Evolutionary conservation across 2,329 filamentous ascomycete species (phyloP), one percentile per base, ranked within the genome.

Genomic region (Chrysosporium queenslandicum): DNA sequence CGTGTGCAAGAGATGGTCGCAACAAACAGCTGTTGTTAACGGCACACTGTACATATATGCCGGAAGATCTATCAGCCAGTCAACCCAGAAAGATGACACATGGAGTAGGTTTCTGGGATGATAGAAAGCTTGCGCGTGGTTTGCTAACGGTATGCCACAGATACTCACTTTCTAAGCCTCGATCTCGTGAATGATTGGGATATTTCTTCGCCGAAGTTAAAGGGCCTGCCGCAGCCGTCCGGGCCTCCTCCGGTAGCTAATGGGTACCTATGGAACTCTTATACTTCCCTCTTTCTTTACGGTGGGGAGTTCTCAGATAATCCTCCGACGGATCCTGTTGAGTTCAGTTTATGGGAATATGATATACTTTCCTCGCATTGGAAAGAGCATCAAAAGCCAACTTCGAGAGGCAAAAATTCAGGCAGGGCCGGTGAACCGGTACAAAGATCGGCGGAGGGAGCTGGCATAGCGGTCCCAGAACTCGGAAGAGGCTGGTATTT

Each of bases 21-120:
- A 82, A 49, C 82, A 86, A 66, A 77, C 79, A 74, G 64, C 86
- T 2, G 64, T 85, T 32, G 74, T 90, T 14, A 88, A 88, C 58
- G 85, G 85, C 12, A 89, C 84, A 0, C 63, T 89, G 2, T 90
- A 87, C 63, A 77, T 87, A 51, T 90, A 87, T 59, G 86, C 86
- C 32, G 86, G 86, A 23, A 77, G 84, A 58, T 77, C 80, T 12
- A 84, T 75, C 46, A 77, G 73, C 1, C 66, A 74, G 14, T 65
- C 74, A 12, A 74, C 75, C 32, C 85, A 89, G 60, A 75, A 70
- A 1, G 67, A 71, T 4, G 71, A 87, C 61, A 83, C 80, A 1
- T 89, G 85, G 85, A 87, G 81, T 84, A 74, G 16, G 49, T 45
- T 37, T 18, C 11, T 12, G 9, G n/a, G 61, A 77, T 12, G 25